A percentile compares a stretch with the other conserved stretches of the same genome.
These are phyloP conservation scores for Trichoderma sp. DNA, from an alignment of 2,329 filamentous ascomycete genomes.

Conservation along the genomic window DNA sequence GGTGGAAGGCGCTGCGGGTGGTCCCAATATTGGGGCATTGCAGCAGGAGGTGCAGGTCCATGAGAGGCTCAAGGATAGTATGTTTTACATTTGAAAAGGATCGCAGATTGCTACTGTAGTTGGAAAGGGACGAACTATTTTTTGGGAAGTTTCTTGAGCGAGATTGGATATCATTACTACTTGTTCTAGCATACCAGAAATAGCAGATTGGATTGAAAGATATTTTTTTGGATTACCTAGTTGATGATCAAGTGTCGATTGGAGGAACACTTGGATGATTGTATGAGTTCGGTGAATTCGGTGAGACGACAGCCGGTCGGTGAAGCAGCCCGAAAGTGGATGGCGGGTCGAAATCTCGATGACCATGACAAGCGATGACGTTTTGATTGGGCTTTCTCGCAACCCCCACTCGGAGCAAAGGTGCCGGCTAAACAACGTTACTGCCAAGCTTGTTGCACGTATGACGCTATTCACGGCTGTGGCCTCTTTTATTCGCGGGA, in stretches of 20 bases:
- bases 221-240: not conserved
- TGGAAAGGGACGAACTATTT: not conserved
- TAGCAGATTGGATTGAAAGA: not conserved
- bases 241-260: not conserved
- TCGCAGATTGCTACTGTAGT: not conserved
- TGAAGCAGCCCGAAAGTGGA: conserved; percentile 3
- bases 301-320: not conserved
- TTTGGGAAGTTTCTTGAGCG: not conserved
- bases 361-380: conserved; percentile 15
- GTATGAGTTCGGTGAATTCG: not conserved
- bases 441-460: conserved; percentile 16
- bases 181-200: not conserved
- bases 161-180: not conserved
- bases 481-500: not conserved
- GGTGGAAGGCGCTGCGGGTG: conserved; percentile 9
- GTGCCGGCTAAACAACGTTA: conserved; percentile 13
- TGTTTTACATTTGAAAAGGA: conserved; percentile 45
- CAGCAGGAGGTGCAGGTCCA: conserved; percentile 32
- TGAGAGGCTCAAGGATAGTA: conserved; percentile 37
- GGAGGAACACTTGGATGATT: not conserved
- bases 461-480: conserved; percentile 15
- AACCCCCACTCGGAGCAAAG: not conserved
- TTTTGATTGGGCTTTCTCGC: conserved; percentile 5
- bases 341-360: conserved; percentile 5
- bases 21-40: not conserved